These are phyloP conservation scores for Eimeria necatrix DNA, from an alignment of 169 alveolate genomes.

Conservation along the genomic window DNA sequence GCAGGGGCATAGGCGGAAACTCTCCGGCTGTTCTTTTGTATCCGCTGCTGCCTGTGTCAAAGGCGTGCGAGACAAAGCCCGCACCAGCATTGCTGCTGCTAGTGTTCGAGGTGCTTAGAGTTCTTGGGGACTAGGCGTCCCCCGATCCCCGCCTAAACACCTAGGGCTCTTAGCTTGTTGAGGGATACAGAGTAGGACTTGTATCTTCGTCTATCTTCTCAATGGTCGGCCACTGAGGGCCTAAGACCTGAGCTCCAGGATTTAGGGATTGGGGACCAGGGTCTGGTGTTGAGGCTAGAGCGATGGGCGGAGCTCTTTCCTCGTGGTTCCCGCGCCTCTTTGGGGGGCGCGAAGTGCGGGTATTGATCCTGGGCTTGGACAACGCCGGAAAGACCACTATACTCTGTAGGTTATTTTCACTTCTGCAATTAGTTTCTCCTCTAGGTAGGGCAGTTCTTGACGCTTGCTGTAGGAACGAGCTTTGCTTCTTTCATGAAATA, in stretches of 20 bases:
- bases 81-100: background rate
- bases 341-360: constrained; percentile 95
- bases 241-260: background rate
- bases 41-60: too few relatives aligned
- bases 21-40: too few relatives aligned
- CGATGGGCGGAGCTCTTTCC: constrained; percentile 92
- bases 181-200: background rate
- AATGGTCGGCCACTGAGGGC: background rate
- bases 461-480: too few relatives aligned
- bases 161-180: background rate
- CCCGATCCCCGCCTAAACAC: background rate
- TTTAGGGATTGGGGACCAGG: background rate
- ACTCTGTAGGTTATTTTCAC: constrained; percentile 84
- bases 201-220: background rate
- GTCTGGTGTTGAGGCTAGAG: constrained; percentile 25
- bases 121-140: too few relatives aligned
- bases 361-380: constrained; percentile 98
- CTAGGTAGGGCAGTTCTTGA: too few relatives aligned
- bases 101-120: too few relatives aligned
- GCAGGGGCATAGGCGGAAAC: too few relatives aligned
- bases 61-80: background rate
- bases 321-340: constrained; percentile 90
- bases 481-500: background rate
- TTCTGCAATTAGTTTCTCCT: too few relatives aligned
- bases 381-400: constrained; percentile 99